Percentiles rank a stretch among this genome's conserved stretches.
Evolutionary conservation across 768 basidiomycete species (phyloP).

Genomic region (Suillus variegatus): DNA sequence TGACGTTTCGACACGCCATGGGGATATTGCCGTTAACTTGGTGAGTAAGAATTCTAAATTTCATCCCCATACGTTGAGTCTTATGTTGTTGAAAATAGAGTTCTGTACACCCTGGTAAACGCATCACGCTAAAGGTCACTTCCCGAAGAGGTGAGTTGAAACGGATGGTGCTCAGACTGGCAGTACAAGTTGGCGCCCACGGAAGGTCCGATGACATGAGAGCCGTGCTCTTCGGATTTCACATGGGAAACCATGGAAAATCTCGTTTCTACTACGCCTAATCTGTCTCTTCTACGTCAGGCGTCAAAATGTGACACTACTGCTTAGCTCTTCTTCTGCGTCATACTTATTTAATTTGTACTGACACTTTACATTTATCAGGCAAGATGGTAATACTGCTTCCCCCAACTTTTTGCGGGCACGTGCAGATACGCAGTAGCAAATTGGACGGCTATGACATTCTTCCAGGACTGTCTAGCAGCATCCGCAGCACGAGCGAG

Average conservation of each 20-base stretch:
- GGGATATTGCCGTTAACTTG: slow-evolving; percentile 32
- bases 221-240: slow-evolving; percentile 3
- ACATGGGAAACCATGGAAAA: not conserved
- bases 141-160: slow-evolving; percentile 9
- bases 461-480: slow-evolving; percentile 34
- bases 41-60: slow-evolving; percentile 8
- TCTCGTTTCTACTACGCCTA: not conserved
- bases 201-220: not conserved
- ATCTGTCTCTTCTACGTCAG: slow-evolving; percentile 13
- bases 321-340: not conserved
- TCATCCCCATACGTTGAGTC: slow-evolving; percentile 6
- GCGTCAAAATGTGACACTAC: not conserved
- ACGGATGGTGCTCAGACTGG: not conserved
- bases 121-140: slow-evolving; percentile 7
- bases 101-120: slow-evolving; percentile 5
- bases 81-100: slow-evolving; percentile 12
- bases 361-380: slow-evolving; percentile 17
- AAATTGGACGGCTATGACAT: slow-evolving; percentile 35
- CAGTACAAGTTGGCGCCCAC: not conserved
- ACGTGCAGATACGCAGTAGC: slow-evolving; percentile 34
- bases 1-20: slow-evolving; percentile 36
- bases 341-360: not conserved
- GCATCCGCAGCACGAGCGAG: slow-evolving; percentile 32
- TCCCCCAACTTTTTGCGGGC: slow-evolving; percentile 39
- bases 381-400: slow-evolving; percentile 39